Evolutionary conservation across 2,329 filamentous ascomycete species (phyloP).

Genomic region (Pyrenochaeta sp.): DNA sequence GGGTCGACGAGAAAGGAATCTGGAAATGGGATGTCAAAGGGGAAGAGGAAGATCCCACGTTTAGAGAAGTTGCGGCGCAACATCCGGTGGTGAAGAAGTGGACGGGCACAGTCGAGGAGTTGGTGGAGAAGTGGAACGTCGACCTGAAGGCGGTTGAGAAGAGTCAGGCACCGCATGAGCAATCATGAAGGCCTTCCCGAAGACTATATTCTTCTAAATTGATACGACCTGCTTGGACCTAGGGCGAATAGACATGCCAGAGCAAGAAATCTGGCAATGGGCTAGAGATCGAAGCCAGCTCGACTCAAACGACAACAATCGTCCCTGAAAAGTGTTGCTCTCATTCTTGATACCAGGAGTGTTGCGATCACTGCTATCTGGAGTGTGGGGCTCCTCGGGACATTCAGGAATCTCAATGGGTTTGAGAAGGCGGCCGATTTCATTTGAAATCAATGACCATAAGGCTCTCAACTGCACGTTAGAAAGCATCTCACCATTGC

Average conservation of each 20-base stretch:
- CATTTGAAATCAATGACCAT: too few species aligned
- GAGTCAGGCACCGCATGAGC: slow-evolving; percentile 45
- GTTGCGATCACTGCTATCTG: too few species aligned
- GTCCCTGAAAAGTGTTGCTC: too few species aligned
- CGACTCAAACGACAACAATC: too few species aligned
- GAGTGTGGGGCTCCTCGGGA: too few species aligned
- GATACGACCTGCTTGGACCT: too few species aligned
- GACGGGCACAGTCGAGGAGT: slow-evolving; percentile 55
- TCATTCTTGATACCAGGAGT: too few species aligned
- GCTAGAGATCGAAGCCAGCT: not conserved
- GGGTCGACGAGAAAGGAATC: slow-evolving; percentile 73
- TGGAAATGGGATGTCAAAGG: slow-evolving; percentile 69
- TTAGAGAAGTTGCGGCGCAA: slow-evolving; percentile 62
- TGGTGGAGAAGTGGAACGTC: slow-evolving; percentile 52
- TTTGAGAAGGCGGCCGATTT: too few species aligned
- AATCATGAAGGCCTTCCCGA: slow-evolving; percentile 17
- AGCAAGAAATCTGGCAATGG: not conserved
- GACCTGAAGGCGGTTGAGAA: slow-evolving; percentile 49
- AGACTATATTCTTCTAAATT: not conserved
- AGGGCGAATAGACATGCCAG: too few species aligned
- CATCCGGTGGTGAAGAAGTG: slow-evolving; percentile 74
- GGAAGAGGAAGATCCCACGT: slow-evolving; percentile 44
- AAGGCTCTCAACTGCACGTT: too few species aligned
- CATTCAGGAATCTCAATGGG: too few species aligned
- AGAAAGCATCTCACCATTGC: too few species aligned